phyloP scores from a whole-genome alignment of 2,329 filamentous ascomycete species.

The Aspergillus arachidicola region DNA sequence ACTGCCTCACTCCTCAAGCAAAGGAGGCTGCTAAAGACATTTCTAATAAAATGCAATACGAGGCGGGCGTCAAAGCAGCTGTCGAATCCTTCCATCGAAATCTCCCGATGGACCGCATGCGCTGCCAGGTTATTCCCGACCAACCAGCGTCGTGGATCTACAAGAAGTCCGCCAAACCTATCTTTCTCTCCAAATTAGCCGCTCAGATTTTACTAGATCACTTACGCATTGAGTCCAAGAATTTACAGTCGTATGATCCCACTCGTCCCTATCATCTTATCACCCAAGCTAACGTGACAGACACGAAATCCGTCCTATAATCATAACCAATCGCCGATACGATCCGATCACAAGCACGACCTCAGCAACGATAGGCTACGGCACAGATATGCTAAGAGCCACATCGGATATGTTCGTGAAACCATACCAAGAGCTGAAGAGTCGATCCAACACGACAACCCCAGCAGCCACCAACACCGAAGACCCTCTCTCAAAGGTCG shows the following conservation, averaged over 20 bases:
- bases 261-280: neutral
- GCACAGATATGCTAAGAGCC: conserved; percentile 28
- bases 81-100: conserved; percentile 50
- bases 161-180: conserved; percentile 9
- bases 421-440: conserved; percentile 31
- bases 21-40: conserved; percentile 41
- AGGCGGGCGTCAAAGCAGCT: conserved; percentile 45
- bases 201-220: conserved; percentile 29
- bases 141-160: conserved; percentile 35
- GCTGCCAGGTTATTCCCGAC: conserved; percentile 27
- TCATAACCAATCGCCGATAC: conserved; percentile 39
- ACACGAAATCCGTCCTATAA: conserved; percentile 31
- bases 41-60: conserved; percentile 41
- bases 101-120: conserved; percentile 28
- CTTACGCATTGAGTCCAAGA: conserved; percentile 20
- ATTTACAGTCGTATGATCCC: conserved; percentile 25
- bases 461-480: neutral
- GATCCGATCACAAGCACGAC: conserved; percentile 34
- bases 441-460: neutral
- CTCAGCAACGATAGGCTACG: conserved; percentile 29
- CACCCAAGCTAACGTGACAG: conserved; percentile 12
- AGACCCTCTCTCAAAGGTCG: neutral
- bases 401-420: conserved; percentile 31
- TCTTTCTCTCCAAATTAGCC: conserved; percentile 28
- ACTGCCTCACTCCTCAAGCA: conserved; percentile 45